phyloP scores from a whole-genome alignment of 1,284 basidiomycete genomes.

The Xerocomus nothofagi region DNA sequence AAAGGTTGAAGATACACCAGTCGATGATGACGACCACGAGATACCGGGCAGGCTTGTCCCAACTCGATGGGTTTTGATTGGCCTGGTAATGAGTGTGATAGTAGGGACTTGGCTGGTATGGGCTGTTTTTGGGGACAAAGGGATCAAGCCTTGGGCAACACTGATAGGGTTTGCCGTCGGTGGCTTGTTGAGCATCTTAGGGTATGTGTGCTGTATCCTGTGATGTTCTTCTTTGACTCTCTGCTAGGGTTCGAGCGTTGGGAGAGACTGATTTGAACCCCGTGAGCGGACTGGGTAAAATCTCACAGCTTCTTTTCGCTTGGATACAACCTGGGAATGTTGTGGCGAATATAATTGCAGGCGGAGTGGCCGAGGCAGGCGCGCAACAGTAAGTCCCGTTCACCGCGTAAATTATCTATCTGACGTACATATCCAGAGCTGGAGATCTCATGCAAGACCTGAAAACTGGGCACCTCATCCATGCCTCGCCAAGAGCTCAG shows the following conservation, averaged over 20 bases:
- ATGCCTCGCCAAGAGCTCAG: slow-evolving; percentile 84
- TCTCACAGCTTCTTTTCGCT: slow-evolving; percentile 92
- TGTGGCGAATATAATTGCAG: slow-evolving; percentile 95
- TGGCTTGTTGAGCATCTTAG: slow-evolving; percentile 82
- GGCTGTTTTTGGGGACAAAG: slow-evolving; percentile 84
- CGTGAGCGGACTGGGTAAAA: slow-evolving; percentile 92
- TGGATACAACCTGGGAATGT: slow-evolving; percentile 93
- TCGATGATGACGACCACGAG: slow-evolving; percentile 70
- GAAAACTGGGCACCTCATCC: slow-evolving; percentile 91
- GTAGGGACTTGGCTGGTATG: slow-evolving; percentile 81
- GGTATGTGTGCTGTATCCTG: slow-evolving; percentile 50
- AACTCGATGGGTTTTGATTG: slow-evolving; percentile 71
- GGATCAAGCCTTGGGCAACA: slow-evolving; percentile 94
- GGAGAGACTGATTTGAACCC: slow-evolving; percentile 95
- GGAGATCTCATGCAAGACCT: slow-evolving; percentile 99
- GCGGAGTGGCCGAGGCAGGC: slow-evolving; percentile 94
- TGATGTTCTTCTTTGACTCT: slow-evolving; percentile 11
- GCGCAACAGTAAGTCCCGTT: slow-evolving; percentile 78
- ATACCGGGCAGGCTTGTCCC: slow-evolving; percentile 83
- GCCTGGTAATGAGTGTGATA: slow-evolving; percentile 62
- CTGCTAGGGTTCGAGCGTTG: slow-evolving; percentile 76
- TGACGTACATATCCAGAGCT: slow-evolving; percentile 52
- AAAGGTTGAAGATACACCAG: slow-evolving; percentile 17
- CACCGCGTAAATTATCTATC: neutral
- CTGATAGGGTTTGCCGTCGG: slow-evolving; percentile 83